Evolutionary conservation across 345 rosid genomes (phyloP).

Genomic region (Laguncularia racemosa): DNA sequence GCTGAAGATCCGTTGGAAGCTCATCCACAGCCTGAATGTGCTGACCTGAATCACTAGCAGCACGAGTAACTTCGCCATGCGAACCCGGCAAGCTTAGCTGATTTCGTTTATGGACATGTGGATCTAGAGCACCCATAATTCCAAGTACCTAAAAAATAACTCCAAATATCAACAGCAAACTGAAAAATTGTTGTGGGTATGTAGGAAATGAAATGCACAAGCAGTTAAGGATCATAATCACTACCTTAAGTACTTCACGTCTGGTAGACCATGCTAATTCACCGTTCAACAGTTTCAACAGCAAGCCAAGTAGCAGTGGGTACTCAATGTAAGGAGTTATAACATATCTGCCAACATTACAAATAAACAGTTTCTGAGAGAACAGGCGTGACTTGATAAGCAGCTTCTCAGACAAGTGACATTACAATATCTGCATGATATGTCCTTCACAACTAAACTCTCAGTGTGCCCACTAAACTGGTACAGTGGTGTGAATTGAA

Average conservation of each 20-base stretch:
- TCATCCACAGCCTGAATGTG: conserved; percentile 85
- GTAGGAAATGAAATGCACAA: conserved; percentile 4
- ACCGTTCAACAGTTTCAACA: conserved; percentile 90
- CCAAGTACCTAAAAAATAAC: conserved; percentile 76
- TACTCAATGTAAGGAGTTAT: conserved; percentile 92
- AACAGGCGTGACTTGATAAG: no score
- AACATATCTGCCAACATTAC: conserved; percentile 55
- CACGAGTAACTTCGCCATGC: conserved; percentile 82
- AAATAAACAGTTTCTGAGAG: conserved; percentile 1
- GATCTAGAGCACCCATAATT: conserved; percentile 99
- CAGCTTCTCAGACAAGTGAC: no score
- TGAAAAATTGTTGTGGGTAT: not conserved
- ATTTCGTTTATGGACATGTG: conserved; percentile 84
- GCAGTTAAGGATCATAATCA: conserved; percentile 10
- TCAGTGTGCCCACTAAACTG: no score
- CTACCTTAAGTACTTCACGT: conserved; percentile 96
- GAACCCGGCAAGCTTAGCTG: conserved; percentile 71
- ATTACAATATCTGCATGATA: no score
- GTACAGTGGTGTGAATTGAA: no score
- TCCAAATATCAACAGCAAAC: conserved; percentile 16
- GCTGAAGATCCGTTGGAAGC: conserved; percentile 82
- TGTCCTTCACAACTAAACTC: no score
- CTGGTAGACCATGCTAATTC: conserved; percentile 95
- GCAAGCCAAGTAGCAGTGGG: conserved; percentile 88
- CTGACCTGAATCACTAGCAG: conserved; percentile 93